A percentile compares a stretch with the other conserved stretches of the same genome.
Conservation (phyloP, 179 eudicot species). For the Dionaea muscipula region DNA sequence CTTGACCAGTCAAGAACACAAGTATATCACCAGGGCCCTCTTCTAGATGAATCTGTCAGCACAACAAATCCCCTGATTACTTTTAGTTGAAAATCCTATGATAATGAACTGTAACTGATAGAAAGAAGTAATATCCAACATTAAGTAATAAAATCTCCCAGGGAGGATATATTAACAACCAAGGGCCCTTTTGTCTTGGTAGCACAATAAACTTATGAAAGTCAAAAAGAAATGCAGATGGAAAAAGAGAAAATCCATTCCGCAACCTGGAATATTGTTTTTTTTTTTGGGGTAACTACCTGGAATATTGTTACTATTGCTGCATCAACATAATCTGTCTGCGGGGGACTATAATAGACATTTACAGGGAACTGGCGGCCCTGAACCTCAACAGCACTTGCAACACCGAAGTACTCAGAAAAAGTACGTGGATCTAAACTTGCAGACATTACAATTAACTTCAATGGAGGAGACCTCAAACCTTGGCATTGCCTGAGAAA, state of each 20-base stretch:
- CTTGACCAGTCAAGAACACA: slow-evolving; percentile 96
- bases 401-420: slow-evolving; percentile 81
- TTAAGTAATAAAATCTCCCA: no score
- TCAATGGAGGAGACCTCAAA: slow-evolving; percentile 47
- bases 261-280: slow-evolving; percentile 84
- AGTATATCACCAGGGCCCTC: slow-evolving; percentile 91
- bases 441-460: slow-evolving; percentile 90
- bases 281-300: no score
- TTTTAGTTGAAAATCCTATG: no score
- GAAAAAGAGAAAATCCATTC: not conserved
- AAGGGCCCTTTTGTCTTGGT: no score
- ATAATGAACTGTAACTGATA: no score
- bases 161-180: no score
- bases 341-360: slow-evolving; percentile 59
- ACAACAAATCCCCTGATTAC: not conserved
- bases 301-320: slow-evolving; percentile 79
- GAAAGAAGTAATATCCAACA: not conserved
- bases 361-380: slow-evolving; percentile 95
- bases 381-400: slow-evolving; percentile 82
- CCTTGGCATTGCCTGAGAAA: slow-evolving; percentile 28
- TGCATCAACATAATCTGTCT: slow-evolving; percentile 83
- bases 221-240: not conserved
- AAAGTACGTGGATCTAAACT: slow-evolving; percentile 86
- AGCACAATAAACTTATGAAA: not conserved
- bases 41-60: slow-evolving; percentile 62